Conservation (phyloP, 108 stramenopile genomes). For the Chaetoceros muelleri region DNA sequence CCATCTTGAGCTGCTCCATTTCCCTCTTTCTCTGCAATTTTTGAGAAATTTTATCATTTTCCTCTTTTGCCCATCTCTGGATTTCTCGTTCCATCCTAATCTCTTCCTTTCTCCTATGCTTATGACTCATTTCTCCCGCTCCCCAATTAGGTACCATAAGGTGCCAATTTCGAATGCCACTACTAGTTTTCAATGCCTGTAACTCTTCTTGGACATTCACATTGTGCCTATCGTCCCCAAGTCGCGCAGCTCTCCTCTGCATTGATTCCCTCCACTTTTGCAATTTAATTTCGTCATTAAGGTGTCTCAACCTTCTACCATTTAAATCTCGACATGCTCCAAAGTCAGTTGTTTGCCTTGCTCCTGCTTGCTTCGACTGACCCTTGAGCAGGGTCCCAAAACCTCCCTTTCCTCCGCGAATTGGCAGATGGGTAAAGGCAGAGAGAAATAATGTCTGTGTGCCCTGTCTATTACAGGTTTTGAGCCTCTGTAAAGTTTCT, state of each 20-base stretch:
- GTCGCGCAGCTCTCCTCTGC: conserved; percentile 20
- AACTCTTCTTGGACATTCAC: conserved; percentile 23
- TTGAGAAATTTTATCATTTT: conserved; percentile 6
- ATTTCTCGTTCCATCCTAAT: conserved; percentile 29
- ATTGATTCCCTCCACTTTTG: conserved; percentile 68
- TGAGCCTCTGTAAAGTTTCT: too few relatives aligned
- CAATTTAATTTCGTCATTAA: conserved; percentile 94
- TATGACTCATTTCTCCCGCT: conserved; percentile 45
- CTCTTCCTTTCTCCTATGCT: conserved; percentile 29
- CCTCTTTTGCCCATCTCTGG: conserved; percentile 28
- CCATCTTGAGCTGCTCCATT: conserved; percentile 16
- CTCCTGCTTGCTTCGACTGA: conserved; percentile 83
- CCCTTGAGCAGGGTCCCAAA: conserved; percentile 93
- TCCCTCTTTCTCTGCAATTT: conserved; percentile 46
- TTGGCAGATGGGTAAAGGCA: conserved; percentile 8
- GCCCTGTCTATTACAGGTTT: too few relatives aligned
- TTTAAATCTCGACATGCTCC: conserved; percentile 97
- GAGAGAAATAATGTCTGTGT: conserved; percentile 1
- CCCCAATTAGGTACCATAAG: conserved; percentile 89
- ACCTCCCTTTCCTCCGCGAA: conserved; percentile 86
- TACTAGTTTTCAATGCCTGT: conserved; percentile 54
- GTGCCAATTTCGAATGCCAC: conserved; percentile 90
- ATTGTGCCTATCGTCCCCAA: background rate
- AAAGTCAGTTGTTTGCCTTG: conserved; percentile 87
- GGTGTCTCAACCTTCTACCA: conserved; percentile 93